These are phyloP conservation scores for Triadica sebifera DNA, from an alignment of 345 rosid species.

Conservation along the genomic window DNA sequence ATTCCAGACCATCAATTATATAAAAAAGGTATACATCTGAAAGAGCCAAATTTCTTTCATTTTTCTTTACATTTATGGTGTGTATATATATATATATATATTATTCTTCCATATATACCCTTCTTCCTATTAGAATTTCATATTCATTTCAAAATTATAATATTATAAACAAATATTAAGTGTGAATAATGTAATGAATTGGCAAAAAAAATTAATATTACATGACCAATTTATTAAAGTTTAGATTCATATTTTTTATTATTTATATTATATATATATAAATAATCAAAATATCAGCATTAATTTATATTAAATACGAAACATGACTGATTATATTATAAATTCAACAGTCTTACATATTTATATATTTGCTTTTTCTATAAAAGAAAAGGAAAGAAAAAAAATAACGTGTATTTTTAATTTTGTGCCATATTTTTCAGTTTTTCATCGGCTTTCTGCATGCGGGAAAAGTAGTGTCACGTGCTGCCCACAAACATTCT, in stretches of 20 bases:
- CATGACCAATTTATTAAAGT: no score
- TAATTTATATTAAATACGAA: no score
- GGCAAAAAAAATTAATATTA: no score
- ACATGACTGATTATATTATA: no score
- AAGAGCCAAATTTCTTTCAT: neutral
- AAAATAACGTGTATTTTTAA: neutral
- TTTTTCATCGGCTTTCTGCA: constrained; percentile 37
- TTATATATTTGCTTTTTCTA: neutral
- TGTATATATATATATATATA: constrained; percentile 25
- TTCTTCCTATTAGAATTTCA: no score
- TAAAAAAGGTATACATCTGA: neutral
- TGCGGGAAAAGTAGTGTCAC: constrained; percentile 51
- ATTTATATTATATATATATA: no score
- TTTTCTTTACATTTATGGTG: neutral
- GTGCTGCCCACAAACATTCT: constrained; percentile 41
- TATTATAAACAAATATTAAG: no score
- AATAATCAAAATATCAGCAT: no score
- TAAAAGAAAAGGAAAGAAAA: neutral
- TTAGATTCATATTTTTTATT: no score
- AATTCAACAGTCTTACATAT: no score
- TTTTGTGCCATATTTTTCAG: neutral
- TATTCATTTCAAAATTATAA: no score
- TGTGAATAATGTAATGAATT: no score
- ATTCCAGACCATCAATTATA: constrained; percentile 45
- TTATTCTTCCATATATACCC: neutral